Conservation (phyloP, 2,329 filamentous ascomycete species). For the Ophiostoma angusticollis region DNA sequence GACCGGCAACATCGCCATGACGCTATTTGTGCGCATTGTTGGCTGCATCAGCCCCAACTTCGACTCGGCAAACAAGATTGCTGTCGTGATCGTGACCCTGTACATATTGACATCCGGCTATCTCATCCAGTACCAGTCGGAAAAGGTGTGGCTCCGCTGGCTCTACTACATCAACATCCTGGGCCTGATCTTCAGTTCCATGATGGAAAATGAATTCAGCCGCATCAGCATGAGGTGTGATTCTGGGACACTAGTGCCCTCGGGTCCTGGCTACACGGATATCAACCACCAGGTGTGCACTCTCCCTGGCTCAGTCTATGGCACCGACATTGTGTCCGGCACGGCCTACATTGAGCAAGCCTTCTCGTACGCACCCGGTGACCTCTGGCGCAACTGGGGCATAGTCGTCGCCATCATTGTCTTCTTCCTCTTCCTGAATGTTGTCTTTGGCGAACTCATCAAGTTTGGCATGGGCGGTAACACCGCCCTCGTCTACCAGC, state of each 20-base stretch:
- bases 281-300: conserved; percentile 72
- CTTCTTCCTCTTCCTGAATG: conserved; percentile 63
- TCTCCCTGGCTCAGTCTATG: conserved; percentile 55
- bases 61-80: conserved; percentile 74
- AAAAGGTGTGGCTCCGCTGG: conserved; percentile 69
- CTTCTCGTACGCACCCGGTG: conserved; percentile 52
- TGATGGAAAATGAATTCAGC: conserved; percentile 84
- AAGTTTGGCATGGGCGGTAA: conserved; percentile 72
- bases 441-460: conserved; percentile 65
- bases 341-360: conserved; percentile 53
- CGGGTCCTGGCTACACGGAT: conserved; percentile 55
- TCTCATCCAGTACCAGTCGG: conserved; percentile 63
- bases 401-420: conserved; percentile 67
- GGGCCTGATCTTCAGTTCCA: conserved; percentile 58
- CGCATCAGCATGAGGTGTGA: conserved; percentile 57
- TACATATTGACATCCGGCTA: conserved; percentile 74
- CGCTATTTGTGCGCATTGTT: conserved; percentile 62
- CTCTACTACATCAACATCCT: conserved; percentile 66
- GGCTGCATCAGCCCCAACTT: conserved; percentile 69
- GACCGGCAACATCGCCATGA: conserved; percentile 58
- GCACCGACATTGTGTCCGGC: conserved; percentile 51
- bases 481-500: conserved; percentile 62
- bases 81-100: conserved; percentile 66
- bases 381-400: conserved; percentile 75
- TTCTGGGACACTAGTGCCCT: conserved; percentile 54